Evolutionary conservation across 2,329 filamentous ascomycete genomes (phyloP).

Genomic region (Cercospora citrullina): DNA sequence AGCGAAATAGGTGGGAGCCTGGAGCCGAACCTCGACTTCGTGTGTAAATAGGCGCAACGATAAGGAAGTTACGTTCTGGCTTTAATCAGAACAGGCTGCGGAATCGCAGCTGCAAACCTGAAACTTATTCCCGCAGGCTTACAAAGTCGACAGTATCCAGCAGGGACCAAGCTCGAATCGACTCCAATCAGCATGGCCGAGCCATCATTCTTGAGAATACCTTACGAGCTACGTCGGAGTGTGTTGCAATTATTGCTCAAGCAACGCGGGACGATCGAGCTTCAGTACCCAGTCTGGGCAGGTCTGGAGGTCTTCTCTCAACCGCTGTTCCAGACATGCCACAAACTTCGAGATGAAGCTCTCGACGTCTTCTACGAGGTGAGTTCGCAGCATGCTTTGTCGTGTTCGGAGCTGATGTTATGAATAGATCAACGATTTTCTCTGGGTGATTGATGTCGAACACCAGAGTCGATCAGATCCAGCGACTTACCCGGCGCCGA

Average conservation of each 20-base stretch:
- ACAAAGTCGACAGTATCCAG: neutral
- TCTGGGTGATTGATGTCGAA: conserved; percentile 29
- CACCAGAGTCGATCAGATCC: conserved; percentile 19
- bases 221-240: conserved; percentile 26
- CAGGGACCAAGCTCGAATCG: neutral
- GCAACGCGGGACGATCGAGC: conserved; percentile 23
- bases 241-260: conserved; percentile 25
- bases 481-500: conserved; percentile 9
- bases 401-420: neutral
- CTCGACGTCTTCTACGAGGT: conserved; percentile 29
- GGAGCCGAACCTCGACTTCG: no score
- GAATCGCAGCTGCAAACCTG: no score
- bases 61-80: no score
- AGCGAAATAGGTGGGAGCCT: no score
- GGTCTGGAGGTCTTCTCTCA: conserved; percentile 22
- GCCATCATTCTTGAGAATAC: conserved; percentile 19
- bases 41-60: no score
- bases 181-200: conserved; percentile 20
- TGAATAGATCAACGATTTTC: conserved; percentile 22
- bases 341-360: conserved; percentile 24
- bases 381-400: neutral
- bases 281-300: conserved; percentile 30
- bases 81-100: no score
- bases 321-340: conserved; percentile 26
- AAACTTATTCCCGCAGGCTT: no score